These are phyloP conservation scores for Collybia sp. DNA, from an alignment of 768 basidiomycete species.

Conservation along the genomic window DNA sequence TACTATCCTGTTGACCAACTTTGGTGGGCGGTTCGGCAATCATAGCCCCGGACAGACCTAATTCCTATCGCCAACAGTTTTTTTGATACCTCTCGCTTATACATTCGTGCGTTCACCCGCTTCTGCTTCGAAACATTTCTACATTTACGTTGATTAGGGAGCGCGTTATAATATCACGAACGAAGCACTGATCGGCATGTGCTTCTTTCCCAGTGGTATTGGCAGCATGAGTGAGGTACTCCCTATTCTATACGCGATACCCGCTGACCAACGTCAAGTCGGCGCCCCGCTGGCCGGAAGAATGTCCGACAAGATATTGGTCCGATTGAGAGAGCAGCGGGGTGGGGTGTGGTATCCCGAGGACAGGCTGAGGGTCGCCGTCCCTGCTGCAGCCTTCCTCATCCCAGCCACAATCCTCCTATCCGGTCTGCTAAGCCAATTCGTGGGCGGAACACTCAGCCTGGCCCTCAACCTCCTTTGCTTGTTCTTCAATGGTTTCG, in stretches of 20 bases:
- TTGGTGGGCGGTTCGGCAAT: not conserved
- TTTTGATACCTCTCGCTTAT: not conserved
- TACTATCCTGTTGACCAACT: not conserved
- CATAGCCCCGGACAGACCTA: not conserved
- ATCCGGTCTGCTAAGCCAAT: conserved; percentile 45
- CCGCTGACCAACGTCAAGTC: not conserved
- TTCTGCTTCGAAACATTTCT: not conserved
- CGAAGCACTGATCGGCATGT: not conserved
- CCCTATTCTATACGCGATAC: not conserved
- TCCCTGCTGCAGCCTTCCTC: conserved; percentile 36
- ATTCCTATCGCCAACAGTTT: not conserved
- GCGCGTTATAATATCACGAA: not conserved
- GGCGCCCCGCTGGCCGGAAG: not conserved
- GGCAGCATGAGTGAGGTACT: not conserved
- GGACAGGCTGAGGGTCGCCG: not conserved
- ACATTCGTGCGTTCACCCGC: not conserved
- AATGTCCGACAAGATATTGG: not conserved
- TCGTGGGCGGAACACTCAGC: conserved; percentile 44
- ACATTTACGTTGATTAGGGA: not conserved
- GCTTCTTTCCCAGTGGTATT: not conserved
- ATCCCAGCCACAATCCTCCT: conserved; percentile 47
- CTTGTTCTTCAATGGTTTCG: conserved; percentile 62
- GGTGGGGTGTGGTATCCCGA: not conserved
- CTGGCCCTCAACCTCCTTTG: conserved; percentile 46
- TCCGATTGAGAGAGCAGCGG: not conserved